These are phyloP conservation scores for Fusarium veterinarium DNA, from an alignment of 2,329 filamentous ascomycete species.

Conservation along the genomic window DNA sequence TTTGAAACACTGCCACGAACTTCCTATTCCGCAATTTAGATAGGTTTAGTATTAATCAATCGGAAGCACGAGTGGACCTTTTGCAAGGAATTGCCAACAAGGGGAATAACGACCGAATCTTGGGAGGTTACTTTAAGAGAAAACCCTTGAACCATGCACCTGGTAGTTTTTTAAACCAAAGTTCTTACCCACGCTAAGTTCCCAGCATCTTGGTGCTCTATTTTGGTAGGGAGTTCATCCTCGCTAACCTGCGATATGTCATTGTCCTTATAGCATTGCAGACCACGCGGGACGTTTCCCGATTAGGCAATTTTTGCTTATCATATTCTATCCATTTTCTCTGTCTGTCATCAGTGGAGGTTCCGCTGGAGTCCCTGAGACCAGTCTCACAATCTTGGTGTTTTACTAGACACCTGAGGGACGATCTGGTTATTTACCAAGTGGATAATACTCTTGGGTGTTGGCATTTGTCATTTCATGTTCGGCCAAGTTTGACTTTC, in stretches of 20 bases:
- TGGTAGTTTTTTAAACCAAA: neutral
- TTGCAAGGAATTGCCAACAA: conserved; percentile 11
- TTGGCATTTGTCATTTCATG: conserved; percentile 3
- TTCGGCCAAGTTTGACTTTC: neutral
- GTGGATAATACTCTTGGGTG: neutral
- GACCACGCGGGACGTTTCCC: neutral
- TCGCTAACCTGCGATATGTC: neutral
- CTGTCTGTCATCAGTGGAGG: neutral
- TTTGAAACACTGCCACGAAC: neutral
- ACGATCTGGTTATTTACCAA: neutral
- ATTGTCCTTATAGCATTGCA: neutral
- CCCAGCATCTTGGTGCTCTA: conserved; percentile 1
- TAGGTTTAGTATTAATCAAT: conserved; percentile 8
- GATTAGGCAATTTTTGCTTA: neutral
- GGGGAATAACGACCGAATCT: neutral
- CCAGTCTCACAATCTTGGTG: neutral
- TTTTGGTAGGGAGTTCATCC: neutral
- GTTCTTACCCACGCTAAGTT: neutral
- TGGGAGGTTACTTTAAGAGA: neutral
- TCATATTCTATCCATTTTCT: neutral
- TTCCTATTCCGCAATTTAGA: neutral
- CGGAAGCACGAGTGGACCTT: conserved; percentile 5
- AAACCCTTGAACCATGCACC: neutral
- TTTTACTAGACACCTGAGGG: neutral
- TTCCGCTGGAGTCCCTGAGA: neutral